Percentiles rank a stretch among this genome's conserved stretches.
Evolutionary conservation across 2,329 filamentous ascomycete genomes (phyloP).

Genomic region (Didymella sp.): DNA sequence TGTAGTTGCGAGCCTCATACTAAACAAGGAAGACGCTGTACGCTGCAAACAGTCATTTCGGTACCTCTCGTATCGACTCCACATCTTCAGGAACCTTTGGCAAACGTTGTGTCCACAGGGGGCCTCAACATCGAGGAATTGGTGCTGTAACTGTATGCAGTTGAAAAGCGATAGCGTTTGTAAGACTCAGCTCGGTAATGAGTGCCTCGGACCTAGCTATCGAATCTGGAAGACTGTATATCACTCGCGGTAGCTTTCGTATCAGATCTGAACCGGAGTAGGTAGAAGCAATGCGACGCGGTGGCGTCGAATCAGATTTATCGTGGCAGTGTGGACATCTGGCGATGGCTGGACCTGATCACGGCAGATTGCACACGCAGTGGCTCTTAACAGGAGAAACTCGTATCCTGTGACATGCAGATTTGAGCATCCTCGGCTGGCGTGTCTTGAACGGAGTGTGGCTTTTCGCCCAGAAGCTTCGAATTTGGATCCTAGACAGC

Average conservation of each 20-base stretch:
- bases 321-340: constrained; percentile 27
- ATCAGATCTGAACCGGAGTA: constrained; percentile 30
- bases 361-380: neutral
- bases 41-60: neutral
- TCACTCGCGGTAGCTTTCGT: constrained; percentile 37
- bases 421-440: constrained; percentile 1
- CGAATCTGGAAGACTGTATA: constrained; percentile 4
- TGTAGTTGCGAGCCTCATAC: neutral
- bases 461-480: constrained; percentile 30
- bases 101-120: neutral
- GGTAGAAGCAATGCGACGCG: constrained; percentile 34
- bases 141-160: neutral
- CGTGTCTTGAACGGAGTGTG: constrained; percentile 25
- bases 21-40: constrained; percentile 7
- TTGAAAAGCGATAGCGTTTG: neutral
- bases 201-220: constrained; percentile 1
- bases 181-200: constrained; percentile 5
- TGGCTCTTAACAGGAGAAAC: neutral
- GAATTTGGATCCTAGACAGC: constrained; percentile 14
- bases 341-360: constrained; percentile 29
- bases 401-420: neutral
- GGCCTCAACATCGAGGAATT: neutral
- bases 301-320: constrained; percentile 35
- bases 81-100: neutral
- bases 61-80: neutral